phyloP scores from a whole-genome alignment of 768 basidiomycete genomes.

The Lentinus brumalis region DNA sequence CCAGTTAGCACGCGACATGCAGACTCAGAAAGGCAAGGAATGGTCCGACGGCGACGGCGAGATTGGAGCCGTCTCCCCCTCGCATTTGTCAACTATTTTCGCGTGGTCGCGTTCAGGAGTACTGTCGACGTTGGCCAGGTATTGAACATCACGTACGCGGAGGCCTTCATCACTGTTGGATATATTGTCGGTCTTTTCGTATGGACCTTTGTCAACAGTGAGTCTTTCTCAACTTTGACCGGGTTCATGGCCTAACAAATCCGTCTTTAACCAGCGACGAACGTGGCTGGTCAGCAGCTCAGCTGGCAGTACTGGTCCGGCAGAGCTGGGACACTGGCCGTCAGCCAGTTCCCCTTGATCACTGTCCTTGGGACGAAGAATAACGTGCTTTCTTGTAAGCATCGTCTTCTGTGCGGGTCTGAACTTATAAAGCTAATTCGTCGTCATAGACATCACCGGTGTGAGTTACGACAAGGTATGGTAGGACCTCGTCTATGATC shows the following conservation, averaged over 20 bases:
- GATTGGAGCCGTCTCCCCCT: conserved; percentile 26
- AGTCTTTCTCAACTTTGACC: conserved; percentile 1
- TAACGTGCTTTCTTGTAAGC: conserved; percentile 49
- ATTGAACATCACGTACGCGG: conserved; percentile 37
- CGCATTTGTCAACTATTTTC: conserved; percentile 31
- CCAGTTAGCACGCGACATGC: background rate
- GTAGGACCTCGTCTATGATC: background rate
- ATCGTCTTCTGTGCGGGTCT: background rate
- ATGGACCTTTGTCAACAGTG: conserved; percentile 32
- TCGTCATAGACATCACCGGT: conserved; percentile 48
- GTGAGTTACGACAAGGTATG: conserved; percentile 49
- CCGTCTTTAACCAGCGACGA: conserved; percentile 24
- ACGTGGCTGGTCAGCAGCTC: conserved; percentile 23
- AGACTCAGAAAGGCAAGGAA: conserved; percentile 4
- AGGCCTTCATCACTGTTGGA: conserved; percentile 36
- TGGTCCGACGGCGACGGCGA: background rate
- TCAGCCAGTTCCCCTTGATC: conserved; percentile 55
- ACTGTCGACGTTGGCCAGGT: conserved; percentile 33
- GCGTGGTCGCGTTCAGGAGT: conserved; percentile 35
- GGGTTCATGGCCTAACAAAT: background rate
- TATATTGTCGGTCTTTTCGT: conserved; percentile 36
- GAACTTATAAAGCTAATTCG: background rate
- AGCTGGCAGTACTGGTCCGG: conserved; percentile 32
- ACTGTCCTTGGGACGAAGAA: conserved; percentile 63
- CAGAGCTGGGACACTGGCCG: conserved; percentile 45